Evolutionary conservation across 805 yeast genomes (phyloP), one percentile per base, ranked within the genome.

Genomic region (Cyberlindnera maritima): DNA sequence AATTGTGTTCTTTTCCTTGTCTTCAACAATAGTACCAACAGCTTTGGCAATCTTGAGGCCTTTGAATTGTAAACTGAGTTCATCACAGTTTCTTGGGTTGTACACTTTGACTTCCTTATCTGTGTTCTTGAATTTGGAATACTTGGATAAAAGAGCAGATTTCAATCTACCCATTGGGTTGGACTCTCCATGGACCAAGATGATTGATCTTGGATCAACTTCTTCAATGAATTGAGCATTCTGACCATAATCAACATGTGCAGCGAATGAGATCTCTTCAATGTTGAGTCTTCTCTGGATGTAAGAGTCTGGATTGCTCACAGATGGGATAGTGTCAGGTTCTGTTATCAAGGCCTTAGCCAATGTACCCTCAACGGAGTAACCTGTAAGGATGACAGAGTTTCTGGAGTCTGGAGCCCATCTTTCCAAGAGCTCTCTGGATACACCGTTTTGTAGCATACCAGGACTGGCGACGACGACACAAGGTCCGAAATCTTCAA

Each of bases 401-500:
- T 94, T 94, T 60, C 88, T 85, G 3, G 95, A 86, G 59, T 94
- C 98, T 0, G 99, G 99, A 5, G 96, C 91, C 99, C 99, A 94
- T 64, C 85, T 80, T 61, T 94, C 99, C 25, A 94, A 74, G 18
- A 94, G 72, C 57, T 87, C 94, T 57, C 99, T 75, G 0, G 97
- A 89, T 3, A 91, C 83, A 52, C 99, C 99, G 63, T 87, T 91
- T 64, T 92, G 99, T 41, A 94, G 72, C 99, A 94, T 94, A 63
- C 99, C 99, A 0, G 99, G 99, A 38, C 96, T 82, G 0, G 99
- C 99, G 31, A 94, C 79, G 67, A 94, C 91, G 18, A 94, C 98
- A 56, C 96, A 89, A 4, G 99, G 97, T 0, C 96, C 96, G 55
- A 89, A 77, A 65, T 94, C 99, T 58, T 90, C 96, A 61, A 94